These are phyloP conservation scores for Fagus crenata DNA, from an alignment of 306 rosid species.

Conservation along the genomic window DNA sequence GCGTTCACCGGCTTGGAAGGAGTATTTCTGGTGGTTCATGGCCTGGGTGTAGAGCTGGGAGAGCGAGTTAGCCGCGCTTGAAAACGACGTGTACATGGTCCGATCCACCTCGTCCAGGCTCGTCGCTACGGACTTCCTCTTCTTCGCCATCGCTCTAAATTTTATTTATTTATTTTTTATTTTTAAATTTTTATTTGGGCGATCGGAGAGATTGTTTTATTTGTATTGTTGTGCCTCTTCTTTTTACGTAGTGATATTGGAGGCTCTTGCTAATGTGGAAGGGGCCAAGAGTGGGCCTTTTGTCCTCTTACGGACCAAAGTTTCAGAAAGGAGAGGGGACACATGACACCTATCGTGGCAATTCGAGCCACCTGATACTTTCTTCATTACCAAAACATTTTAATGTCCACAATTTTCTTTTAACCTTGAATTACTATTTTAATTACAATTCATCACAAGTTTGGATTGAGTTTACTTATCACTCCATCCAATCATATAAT, in stretches of 20 bases:
- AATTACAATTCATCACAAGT: too few relatives aligned
- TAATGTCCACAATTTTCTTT: too few relatives aligned
- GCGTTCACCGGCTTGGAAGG: constrained; percentile 60
- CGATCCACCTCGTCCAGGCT: constrained; percentile 59
- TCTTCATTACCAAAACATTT: neutral
- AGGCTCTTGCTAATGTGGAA: neutral
- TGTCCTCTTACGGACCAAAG: constrained; percentile 18
- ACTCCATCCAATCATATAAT: too few relatives aligned
- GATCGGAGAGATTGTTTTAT: neutral
- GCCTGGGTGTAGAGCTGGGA: constrained; percentile 54
- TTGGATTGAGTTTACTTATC: too few relatives aligned
- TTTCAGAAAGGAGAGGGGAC: constrained; percentile 19
- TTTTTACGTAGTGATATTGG: neutral
- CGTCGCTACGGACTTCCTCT: constrained; percentile 53
- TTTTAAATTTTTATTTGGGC: neutral
- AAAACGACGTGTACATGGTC: constrained; percentile 50
- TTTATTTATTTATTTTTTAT: neutral
- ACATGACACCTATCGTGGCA: constrained; percentile 31
- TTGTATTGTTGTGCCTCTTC: neutral
- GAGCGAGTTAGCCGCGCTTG: constrained; percentile 52
- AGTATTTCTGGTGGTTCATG: constrained; percentile 50
- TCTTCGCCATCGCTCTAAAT: constrained; percentile 40
- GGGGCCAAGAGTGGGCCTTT: neutral
- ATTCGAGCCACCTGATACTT: constrained; percentile 33
- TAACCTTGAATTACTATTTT: too few relatives aligned